phyloP scores from a whole-genome alignment of 163 green algal genomes.

The Chlorella variabilis region DNA sequence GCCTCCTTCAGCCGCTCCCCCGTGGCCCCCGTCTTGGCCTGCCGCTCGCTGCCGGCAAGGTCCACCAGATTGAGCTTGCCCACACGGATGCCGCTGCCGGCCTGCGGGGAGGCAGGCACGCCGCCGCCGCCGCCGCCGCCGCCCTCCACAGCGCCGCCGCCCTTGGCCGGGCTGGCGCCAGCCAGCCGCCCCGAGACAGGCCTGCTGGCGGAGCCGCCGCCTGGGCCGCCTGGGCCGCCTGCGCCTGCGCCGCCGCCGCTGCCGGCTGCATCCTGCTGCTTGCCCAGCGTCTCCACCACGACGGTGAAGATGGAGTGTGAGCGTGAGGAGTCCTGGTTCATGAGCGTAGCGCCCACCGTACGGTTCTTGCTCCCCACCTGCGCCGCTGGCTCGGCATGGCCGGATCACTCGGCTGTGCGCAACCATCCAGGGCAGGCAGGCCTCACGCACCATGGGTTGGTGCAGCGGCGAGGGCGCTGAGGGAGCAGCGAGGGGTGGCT shows the following conservation, averaged over 20 bases:
- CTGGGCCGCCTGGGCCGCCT: background rate
- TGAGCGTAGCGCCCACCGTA: slow-evolving; percentile 56
- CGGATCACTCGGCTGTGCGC: too few species aligned
- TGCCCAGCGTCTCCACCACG: slow-evolving; percentile 85
- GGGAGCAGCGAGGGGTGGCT: too few species aligned
- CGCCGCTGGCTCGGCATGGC: too few species aligned
- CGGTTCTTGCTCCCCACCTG: slow-evolving; percentile 54
- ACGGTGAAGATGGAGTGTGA: slow-evolving; percentile 96
- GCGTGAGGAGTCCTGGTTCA: slow-evolving; percentile 73
- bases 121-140: slow-evolving; percentile 42
- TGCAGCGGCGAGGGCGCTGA: too few species aligned
- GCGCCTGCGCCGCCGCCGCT: background rate
- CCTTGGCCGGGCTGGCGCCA: slow-evolving; percentile 60
- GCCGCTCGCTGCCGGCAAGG: slow-evolving; percentile 71
- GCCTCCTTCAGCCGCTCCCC: slow-evolving; percentile 70
- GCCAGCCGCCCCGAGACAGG: slow-evolving; percentile 68
- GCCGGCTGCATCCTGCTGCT: slow-evolving; percentile 3
- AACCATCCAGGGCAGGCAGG: too few species aligned
- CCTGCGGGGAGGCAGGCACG: slow-evolving; percentile 67
- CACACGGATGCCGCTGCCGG: slow-evolving; percentile 83
- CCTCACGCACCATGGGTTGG: too few species aligned
- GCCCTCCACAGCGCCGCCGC: slow-evolving; percentile 23
- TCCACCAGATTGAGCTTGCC: slow-evolving; percentile 92
- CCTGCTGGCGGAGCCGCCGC: slow-evolving; percentile 45
- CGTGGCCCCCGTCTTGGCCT: slow-evolving; percentile 40